phyloP scores from a whole-genome alignment of 352 stramenopile genomes.

The Peronosclerospora sorghi region DNA sequence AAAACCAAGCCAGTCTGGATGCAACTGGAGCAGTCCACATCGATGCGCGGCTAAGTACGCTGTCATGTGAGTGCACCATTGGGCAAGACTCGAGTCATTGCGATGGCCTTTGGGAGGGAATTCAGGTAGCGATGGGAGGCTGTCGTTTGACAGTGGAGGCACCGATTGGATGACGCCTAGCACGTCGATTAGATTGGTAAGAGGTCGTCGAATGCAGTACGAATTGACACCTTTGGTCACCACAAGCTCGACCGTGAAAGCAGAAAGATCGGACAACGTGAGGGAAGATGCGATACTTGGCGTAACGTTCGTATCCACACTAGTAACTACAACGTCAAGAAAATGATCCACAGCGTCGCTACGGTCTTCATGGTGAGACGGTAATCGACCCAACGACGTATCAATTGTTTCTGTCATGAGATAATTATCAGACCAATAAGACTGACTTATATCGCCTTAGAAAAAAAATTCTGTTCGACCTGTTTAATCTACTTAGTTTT shows the following conservation, averaged over 20 bases:
- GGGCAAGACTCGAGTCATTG: constrained; percentile 42
- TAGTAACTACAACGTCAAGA: constrained; percentile 59
- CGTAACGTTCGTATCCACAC: constrained; percentile 34
- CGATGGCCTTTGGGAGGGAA: constrained; percentile 39
- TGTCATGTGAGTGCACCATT: constrained; percentile 62
- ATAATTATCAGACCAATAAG: too few species aligned
- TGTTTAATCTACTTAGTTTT: too few species aligned
- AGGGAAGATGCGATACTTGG: constrained; percentile 30
- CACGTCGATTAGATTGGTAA: constrained; percentile 30
- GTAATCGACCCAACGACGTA: too few species aligned
- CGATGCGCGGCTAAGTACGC: constrained; percentile 26
- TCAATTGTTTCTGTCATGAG: too few species aligned
- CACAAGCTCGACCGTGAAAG: constrained; percentile 48
- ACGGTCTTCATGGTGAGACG: too few species aligned
- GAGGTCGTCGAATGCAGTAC: constrained; percentile 40
- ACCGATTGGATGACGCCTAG: constrained; percentile 19
- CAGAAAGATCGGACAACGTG: constrained; percentile 21
- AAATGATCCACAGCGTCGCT: constrained; percentile 15
- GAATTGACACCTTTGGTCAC: constrained; percentile 38
- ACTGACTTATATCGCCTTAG: too few species aligned
- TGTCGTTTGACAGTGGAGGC: not conserved
- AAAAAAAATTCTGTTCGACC: too few species aligned
- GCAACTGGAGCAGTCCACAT: constrained; percentile 18
- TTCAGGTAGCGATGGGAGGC: constrained; percentile 14
- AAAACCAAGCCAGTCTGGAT: constrained; percentile 45